A percentile compares a stretch with the other conserved stretches of the same genome.
These are phyloP conservation scores for Pythium insidiosum DNA, from an alignment of 352 stramenopile species.

Conservation along the genomic window DNA sequence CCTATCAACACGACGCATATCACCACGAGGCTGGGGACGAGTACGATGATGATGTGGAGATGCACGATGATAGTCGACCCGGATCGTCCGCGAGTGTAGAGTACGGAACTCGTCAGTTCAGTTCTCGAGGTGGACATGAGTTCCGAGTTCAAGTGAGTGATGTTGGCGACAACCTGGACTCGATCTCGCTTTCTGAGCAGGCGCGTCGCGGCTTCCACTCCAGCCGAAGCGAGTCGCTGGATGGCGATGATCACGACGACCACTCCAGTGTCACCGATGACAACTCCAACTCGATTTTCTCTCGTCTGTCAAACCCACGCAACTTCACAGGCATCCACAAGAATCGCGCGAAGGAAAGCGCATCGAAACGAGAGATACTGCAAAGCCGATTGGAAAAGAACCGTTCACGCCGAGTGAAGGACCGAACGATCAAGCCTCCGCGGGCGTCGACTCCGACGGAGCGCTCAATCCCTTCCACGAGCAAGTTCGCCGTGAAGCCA, in stretches of 20 bases:
- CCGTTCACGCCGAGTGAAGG: constrained; percentile 57
- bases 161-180: constrained; percentile 31
- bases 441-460: constrained; percentile 46
- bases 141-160: constrained; percentile 52
- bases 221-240: constrained; percentile 17
- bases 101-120: not conserved
- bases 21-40: too few species aligned
- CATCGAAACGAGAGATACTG: constrained; percentile 71
- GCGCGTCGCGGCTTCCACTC: constrained; percentile 23
- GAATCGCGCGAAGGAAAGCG: constrained; percentile 73
- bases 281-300: constrained; percentile 61
- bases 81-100: too few species aligned
- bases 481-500: constrained; percentile 35
- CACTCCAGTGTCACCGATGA: constrained; percentile 19
- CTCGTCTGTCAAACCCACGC: constrained; percentile 75
- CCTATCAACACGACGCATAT: too few species aligned
- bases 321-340: constrained; percentile 89
- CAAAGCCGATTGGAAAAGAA: constrained; percentile 69
- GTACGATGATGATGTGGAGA: constrained; percentile 39
- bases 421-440: constrained; percentile 43
- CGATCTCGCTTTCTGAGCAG: constrained; percentile 31
- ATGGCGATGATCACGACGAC: constrained; percentile 26
- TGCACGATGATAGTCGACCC: too few species aligned
- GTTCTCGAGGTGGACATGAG: constrained; percentile 22
- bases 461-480: constrained; percentile 28